A percentile compares a stretch with the other conserved stretches of the same genome.
Evolutionary conservation across 1,139 yeast genomes (phyloP).

Genomic region (Protomyces inundatus): DNA sequence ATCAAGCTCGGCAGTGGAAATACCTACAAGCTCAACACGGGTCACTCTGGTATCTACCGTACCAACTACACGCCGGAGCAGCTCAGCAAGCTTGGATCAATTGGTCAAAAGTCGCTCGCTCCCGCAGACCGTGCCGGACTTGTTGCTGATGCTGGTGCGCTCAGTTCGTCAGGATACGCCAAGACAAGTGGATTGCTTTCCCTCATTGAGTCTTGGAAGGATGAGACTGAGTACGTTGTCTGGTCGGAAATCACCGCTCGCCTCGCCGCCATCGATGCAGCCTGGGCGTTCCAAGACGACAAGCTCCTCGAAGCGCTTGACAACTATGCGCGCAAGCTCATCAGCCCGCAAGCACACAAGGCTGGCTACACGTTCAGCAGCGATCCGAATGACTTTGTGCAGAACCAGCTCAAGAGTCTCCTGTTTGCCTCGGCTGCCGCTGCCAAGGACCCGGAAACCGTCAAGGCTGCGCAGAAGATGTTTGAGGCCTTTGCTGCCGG

Average conservation of each 20-base stretch:
- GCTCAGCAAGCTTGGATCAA: conserved; percentile 57
- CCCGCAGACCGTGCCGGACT: conserved; percentile 83
- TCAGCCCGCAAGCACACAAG: conserved; percentile 52
- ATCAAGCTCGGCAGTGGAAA: conserved; percentile 45
- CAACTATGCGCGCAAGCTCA: conserved; percentile 55
- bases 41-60: conserved; percentile 78
- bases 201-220: conserved; percentile 62
- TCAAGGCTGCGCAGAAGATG: conserved; percentile 51
- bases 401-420: conserved; percentile 66
- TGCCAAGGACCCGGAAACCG: conserved; percentile 53
- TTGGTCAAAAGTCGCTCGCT: conserved; percentile 54
- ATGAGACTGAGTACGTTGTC: conserved; percentile 65
- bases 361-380: conserved; percentile 66
- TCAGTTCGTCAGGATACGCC: conserved; percentile 68
- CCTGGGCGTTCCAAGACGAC: conserved; percentile 67
- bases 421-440: conserved; percentile 66
- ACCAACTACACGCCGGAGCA: conserved; percentile 71
- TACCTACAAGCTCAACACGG: conserved; percentile 74
- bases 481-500: conserved; percentile 61
- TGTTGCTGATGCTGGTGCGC: conserved; percentile 73
- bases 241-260: conserved; percentile 66
- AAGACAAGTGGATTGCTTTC: conserved; percentile 60
- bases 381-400: conserved; percentile 58
- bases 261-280: conserved; percentile 53
- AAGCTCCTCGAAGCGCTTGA: conserved; percentile 54